Conservation (phyloP, 371 early-diverging fungal species). For the Rhizomucor miehei region DNA sequence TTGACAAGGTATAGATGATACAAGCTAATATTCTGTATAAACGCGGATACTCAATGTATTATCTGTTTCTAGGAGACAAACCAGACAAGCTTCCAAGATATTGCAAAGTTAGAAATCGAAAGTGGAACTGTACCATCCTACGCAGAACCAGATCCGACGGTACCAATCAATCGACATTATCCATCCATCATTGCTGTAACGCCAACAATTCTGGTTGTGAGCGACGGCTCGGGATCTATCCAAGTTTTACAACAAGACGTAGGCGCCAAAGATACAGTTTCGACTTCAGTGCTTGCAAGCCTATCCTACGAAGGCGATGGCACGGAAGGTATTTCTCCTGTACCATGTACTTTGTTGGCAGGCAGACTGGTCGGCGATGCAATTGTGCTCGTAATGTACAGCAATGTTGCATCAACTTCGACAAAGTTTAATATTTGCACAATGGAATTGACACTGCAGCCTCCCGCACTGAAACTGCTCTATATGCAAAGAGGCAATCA, state of each 20-base stretch:
- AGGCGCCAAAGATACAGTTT: neutral
- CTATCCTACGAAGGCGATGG: constrained; percentile 31
- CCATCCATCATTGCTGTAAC: constrained; percentile 31
- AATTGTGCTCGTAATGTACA: constrained; percentile 33
- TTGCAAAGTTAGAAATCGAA: constrained; percentile 24
- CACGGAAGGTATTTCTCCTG: constrained; percentile 41
- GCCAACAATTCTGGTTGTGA: constrained; percentile 20
- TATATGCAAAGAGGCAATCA: constrained; percentile 62
- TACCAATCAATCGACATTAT: constrained; percentile 29
- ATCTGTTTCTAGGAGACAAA: neutral
- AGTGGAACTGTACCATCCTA: constrained; percentile 27
- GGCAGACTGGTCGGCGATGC: constrained; percentile 23
- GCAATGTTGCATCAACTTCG: constrained; percentile 18
- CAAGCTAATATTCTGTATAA: neutral
- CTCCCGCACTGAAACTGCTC: constrained; percentile 7
- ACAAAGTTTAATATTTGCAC: constrained; percentile 46
- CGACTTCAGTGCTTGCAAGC: constrained; percentile 7
- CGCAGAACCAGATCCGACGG: constrained; percentile 21
- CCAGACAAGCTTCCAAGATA: neutral
- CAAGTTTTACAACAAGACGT: constrained; percentile 14
- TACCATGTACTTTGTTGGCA: constrained; percentile 36
- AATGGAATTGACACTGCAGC: constrained; percentile 30
- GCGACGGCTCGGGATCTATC: constrained; percentile 33
- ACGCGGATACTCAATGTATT: neutral
- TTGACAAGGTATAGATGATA: constrained; percentile 39